A percentile compares a stretch with the other conserved stretches of the same genome.
phyloP scores from a whole-genome alignment of 2,329 filamentous ascomycete genomes.

The Knoxdaviesia proteae region DNA sequence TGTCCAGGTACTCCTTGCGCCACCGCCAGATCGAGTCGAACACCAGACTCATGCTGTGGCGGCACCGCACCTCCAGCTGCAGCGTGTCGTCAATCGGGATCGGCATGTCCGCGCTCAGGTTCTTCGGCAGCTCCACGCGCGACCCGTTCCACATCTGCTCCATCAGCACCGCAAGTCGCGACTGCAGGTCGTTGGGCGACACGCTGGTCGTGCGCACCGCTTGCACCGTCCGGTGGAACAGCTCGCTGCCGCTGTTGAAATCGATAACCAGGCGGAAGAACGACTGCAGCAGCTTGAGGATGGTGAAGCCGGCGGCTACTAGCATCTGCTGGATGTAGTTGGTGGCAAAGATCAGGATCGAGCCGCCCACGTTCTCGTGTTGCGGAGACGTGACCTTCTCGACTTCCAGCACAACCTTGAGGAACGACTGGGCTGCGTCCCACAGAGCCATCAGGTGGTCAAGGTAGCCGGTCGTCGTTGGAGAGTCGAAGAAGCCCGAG shows the following conservation, averaged over 20 bases:
- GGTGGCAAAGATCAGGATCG: constrained; percentile 43
- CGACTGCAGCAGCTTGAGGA: constrained; percentile 60
- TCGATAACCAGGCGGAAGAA: constrained; percentile 57
- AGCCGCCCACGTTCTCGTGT: constrained; percentile 23
- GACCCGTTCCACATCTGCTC: constrained; percentile 68
- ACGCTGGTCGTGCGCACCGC: constrained; percentile 55
- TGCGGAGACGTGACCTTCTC: constrained; percentile 22
- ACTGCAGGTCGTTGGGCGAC: constrained; percentile 57
- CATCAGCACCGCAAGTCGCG: constrained; percentile 65
- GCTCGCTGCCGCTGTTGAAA: constrained; percentile 40
- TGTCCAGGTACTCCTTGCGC: constrained; percentile 58
- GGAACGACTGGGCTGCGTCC: constrained; percentile 47
- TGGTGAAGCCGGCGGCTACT: constrained; percentile 56
- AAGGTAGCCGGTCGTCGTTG: constrained; percentile 47
- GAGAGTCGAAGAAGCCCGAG: constrained; percentile 64
- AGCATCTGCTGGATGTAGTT: constrained; percentile 75
- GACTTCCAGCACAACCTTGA: constrained; percentile 41
- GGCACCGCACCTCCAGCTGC: constrained; percentile 62
- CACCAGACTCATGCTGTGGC: constrained; percentile 69
- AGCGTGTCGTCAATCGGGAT: constrained; percentile 45
- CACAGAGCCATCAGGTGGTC: constrained; percentile 59
- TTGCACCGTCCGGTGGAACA: constrained; percentile 51
- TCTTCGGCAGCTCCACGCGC: constrained; percentile 25
- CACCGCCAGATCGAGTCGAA: constrained; percentile 75
- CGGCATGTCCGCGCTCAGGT: constrained; percentile 24